Conservation (phyloP, 2,329 filamentous ascomycete genomes). For the Rosellinia necatrix region DNA sequence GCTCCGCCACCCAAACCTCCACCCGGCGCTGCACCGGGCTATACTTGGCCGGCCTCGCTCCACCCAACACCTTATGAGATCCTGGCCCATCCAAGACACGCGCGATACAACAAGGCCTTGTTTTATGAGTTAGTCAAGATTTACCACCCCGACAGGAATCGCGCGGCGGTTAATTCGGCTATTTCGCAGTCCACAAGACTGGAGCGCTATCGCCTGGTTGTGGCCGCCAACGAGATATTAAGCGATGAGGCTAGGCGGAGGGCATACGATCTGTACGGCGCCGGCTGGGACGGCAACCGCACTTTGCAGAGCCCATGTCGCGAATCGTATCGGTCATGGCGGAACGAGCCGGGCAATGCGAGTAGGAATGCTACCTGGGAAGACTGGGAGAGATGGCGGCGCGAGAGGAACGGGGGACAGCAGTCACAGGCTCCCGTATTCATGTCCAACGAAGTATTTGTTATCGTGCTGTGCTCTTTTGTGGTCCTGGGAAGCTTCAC, state of each 20-base stretch:
- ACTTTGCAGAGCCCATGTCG: constrained; percentile 52
- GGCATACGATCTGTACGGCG: constrained; percentile 80
- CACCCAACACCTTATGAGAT: constrained; percentile 89
- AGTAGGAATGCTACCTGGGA: constrained; percentile 91
- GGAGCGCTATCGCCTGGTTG: constrained; percentile 88
- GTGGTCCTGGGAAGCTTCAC: constrained; percentile 71
- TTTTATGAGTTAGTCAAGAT: constrained; percentile 94
- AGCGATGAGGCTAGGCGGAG: constrained; percentile 78
- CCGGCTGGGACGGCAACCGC: constrained; percentile 73
- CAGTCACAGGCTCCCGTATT: constrained; percentile 61
- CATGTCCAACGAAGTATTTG: constrained; percentile 81
- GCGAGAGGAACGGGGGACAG: constrained; percentile 52
- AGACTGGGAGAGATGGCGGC: constrained; percentile 87
- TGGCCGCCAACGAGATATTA: constrained; percentile 86
- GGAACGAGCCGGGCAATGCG: constrained; percentile 51
- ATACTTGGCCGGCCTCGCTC: constrained; percentile 52
- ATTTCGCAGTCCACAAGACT: constrained; percentile 67
- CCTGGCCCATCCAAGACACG: constrained; percentile 62
- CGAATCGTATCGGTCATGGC: constrained; percentile 54
- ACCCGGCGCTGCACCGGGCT: constrained; percentile 22
- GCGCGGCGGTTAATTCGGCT: constrained; percentile 46
- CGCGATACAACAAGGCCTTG: constrained; percentile 77
- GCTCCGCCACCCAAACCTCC: constrained; percentile 26
- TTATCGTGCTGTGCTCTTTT: constrained; percentile 70
- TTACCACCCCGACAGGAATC: constrained; percentile 83